Conservation (phyloP, 768 basidiomycete genomes). For the Collybiopsis luxurians region DNA sequence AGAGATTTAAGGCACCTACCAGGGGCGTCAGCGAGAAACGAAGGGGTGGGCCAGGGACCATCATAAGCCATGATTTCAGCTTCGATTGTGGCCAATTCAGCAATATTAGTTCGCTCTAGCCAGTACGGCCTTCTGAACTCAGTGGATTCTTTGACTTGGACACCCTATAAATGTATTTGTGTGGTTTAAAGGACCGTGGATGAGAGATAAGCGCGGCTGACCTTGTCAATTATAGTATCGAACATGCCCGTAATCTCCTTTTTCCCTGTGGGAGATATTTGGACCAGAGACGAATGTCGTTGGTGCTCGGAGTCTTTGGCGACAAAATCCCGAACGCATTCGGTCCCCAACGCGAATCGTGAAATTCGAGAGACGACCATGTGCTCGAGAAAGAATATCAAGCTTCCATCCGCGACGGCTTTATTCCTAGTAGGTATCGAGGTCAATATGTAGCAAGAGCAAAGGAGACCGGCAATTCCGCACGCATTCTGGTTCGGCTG, state of each 20-base stretch:
- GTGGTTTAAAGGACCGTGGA: too few relatives aligned
- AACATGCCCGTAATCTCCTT: conserved; percentile 38
- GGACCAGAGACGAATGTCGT: conserved; percentile 28
- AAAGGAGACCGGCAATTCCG: background rate
- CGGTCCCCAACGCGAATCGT: conserved; percentile 45
- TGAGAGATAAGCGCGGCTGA: too few relatives aligned
- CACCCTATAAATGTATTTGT: conserved; percentile 29
- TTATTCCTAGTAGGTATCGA: conserved; percentile 28
- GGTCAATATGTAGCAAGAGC: background rate
- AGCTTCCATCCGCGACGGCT: conserved; percentile 53
- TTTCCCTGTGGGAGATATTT: conserved; percentile 33
- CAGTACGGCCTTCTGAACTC: conserved; percentile 40
- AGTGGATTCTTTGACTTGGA: conserved; percentile 40
- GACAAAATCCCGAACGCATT: conserved; percentile 34
- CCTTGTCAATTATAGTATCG: conserved; percentile 40
- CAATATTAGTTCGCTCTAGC: conserved; percentile 14
- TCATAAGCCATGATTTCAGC: conserved; percentile 24
- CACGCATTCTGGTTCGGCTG: conserved; percentile 24
- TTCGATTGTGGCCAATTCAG: conserved; percentile 19
- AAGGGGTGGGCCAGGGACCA: conserved; percentile 20
- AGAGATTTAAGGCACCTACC: conserved; percentile 23
- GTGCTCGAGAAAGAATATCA: conserved; percentile 41
- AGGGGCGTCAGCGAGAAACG: conserved; percentile 27
- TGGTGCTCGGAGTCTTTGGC: conserved; percentile 37
- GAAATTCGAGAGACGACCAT: conserved; percentile 47